Base-by-base conservation (phyloP, 2,329 filamentous ascomycete genomes). In the Trematosphaeria pertusa region DNA sequence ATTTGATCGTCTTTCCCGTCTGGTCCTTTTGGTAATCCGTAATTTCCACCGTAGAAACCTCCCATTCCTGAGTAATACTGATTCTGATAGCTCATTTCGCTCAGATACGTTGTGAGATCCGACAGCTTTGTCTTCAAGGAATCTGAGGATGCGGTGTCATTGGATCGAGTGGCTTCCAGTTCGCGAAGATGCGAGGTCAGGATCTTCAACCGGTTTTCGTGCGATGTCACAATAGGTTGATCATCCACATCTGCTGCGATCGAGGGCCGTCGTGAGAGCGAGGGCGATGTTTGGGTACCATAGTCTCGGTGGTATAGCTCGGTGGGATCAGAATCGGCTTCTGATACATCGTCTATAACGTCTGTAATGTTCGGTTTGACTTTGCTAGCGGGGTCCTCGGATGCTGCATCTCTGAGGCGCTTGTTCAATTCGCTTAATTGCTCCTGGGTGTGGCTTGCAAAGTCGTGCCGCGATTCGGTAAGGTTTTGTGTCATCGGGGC, bases 291-390 rank as follows among this genome's bases (percentile, higher is more conserved):
- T 70, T 94, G 89, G 1, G 89, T 88, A 54, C 88, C 88, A 49
- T 90, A 81, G 64, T 94, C 89, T 35, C 88, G 84, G 69, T 92
- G 88, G 72, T 90, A 94, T 52, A 92, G 81, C 70, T 93, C 89
- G 1, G 87, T 85, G 1, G 89, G 89, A 55, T 86, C 84, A 10
- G 81, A 83, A 59, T 80, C 79, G 11, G 61, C 62, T 33, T 82
- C 79, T 14, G 75, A 75, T n/a, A 70, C 61, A 30, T 74, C 70
- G 20, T 73, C 72, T 12, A 67, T 65, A 1, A 69, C 54, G 22
- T 59, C 64, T 42, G 47, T 49, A 5, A 53, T 52, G 30, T 49
- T 62, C 15, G 54, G 43, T 53, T 62, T 73, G 43, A 48, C 59
- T 50, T 61, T 69, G 46, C 43, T 62, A 41, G 54, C 54, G 4